Evolutionary conservation across 495 filamentous ascomycete genomes (phyloP).

Genomic region (Penicillium odoratum): DNA sequence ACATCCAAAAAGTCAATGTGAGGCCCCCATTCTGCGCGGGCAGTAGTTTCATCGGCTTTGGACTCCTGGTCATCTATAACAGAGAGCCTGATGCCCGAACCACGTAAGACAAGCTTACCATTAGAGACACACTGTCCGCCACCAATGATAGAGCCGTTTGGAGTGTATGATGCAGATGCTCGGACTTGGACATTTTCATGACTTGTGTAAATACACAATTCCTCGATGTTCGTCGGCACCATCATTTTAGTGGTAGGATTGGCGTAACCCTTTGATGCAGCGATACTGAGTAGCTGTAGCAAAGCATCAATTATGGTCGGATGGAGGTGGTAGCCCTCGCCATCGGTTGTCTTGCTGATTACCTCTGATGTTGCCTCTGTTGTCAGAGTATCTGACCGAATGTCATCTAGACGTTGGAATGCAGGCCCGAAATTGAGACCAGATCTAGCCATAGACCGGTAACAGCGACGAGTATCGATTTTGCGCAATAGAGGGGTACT

Average conservation of each 20-base stretch:
- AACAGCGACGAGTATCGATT: slow-evolving; percentile 1
- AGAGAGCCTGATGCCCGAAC: slow-evolving; percentile 12
- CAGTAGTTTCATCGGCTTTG: background rate
- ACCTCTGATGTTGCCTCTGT: background rate
- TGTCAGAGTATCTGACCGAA: background rate
- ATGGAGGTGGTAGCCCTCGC: slow-evolving; percentile 20
- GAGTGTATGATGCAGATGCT: slow-evolving; percentile 11
- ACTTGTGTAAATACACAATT: slow-evolving; percentile 21
- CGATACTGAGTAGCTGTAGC: slow-evolving; percentile 15
- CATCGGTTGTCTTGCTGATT: background rate
- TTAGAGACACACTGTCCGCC: slow-evolving; percentile 6
- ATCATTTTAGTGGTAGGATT: slow-evolving; percentile 6
- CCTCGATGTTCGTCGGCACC: slow-evolving; percentile 32
- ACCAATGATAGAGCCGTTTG: slow-evolving; percentile 11
- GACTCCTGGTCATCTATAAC: slow-evolving; percentile 8
- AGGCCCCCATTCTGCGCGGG: slow-evolving; percentile 15
- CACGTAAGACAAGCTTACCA: slow-evolving; percentile 10
- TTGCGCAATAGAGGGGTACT: background rate
- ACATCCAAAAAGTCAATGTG: slow-evolving; percentile 21
- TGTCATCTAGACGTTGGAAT: slow-evolving; percentile 4
- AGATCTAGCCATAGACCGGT: slow-evolving; percentile 3
- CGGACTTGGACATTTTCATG: slow-evolving; percentile 3
- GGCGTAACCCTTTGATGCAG: slow-evolving; percentile 14
- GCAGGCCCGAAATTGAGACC: slow-evolving; percentile 5
- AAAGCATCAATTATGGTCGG: slow-evolving; percentile 23